Conservation (phyloP, 179 eudicot genomes). For the Vitellaria paradoxa region DNA sequence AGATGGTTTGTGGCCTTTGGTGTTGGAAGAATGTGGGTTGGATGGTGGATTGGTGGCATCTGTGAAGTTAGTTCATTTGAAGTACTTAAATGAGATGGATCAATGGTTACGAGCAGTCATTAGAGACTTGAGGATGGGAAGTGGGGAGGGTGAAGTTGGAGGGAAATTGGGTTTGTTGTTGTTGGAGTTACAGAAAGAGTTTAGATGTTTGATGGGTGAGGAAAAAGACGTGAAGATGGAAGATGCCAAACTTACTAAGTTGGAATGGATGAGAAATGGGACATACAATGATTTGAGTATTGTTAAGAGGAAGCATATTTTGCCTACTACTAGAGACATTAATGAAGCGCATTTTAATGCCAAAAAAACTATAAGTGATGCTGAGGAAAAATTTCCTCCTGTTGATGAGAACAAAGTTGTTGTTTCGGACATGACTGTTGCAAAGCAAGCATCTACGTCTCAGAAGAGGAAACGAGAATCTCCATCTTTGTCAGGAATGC, state of each 20-base stretch:
- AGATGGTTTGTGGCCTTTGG: constrained; percentile 63
- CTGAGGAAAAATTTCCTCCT: constrained; percentile 25
- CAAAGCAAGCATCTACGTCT: constrained; percentile 23
- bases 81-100: constrained; percentile 74
- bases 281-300: constrained; percentile 22
- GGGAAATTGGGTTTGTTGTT: constrained; percentile 53
- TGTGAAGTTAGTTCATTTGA: constrained; percentile 56
- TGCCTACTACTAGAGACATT: constrained; percentile 17
- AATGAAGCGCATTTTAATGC: constrained; percentile 15
- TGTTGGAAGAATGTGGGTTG: constrained; percentile 59
- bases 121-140: constrained; percentile 29
- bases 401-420: constrained; percentile 9
- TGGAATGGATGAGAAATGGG: constrained; percentile 22
- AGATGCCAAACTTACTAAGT: constrained; percentile 15
- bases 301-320: constrained; percentile 19
- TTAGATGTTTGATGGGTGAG: constrained; percentile 25
- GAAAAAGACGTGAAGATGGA: constrained; percentile 19
- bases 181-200: constrained; percentile 42
- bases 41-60: constrained; percentile 32
- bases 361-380: constrained; percentile 24
- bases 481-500: constrained; percentile 35
- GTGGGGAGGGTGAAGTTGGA: constrained; percentile 36
- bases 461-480: constrained; percentile 60
- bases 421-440: constrained; percentile 13
- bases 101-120: constrained; percentile 44